Percentiles rank a stretch among this genome's conserved stretches.
These are phyloP conservation scores for Candida gigantensis DNA, from an alignment of 1,139 yeast species.

Conservation along the genomic window DNA sequence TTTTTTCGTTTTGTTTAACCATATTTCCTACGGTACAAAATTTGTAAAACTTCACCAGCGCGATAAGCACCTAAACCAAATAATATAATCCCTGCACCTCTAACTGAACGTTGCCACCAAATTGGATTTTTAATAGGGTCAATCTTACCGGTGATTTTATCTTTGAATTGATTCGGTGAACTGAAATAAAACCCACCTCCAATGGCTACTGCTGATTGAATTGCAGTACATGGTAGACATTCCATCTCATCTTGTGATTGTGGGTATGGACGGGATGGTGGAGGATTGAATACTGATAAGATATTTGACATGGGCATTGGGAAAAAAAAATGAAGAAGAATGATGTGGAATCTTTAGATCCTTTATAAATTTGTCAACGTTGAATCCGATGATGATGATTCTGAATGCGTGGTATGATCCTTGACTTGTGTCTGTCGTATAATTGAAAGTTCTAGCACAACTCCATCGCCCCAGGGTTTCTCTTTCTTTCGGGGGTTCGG, in stretches of 20 bases:
- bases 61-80: slow-evolving; percentile 42
- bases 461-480: too few relatives aligned
- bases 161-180: slow-evolving; percentile 33
- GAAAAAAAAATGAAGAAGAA: not conserved
- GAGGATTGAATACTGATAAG: slow-evolving; percentile 39
- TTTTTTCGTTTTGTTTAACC: slow-evolving; percentile 3
- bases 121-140: slow-evolving; percentile 39
- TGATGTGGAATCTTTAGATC: not conserved
- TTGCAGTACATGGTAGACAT: slow-evolving; percentile 43
- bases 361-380: too few relatives aligned
- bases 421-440: too few relatives aligned
- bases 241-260: slow-evolving; percentile 19
- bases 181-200: slow-evolving; percentile 40
- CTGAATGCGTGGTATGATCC: too few relatives aligned
- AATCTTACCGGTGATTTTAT: slow-evolving; percentile 29
- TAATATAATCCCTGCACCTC: slow-evolving; percentile 34
- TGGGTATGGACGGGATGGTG: slow-evolving; percentile 30
- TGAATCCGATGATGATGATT: too few relatives aligned
- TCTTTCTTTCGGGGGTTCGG: too few relatives aligned
- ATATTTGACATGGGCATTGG: slow-evolving; percentile 32
- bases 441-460: too few relatives aligned
- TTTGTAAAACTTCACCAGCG: slow-evolving; percentile 31
- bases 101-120: slow-evolving; percentile 44
- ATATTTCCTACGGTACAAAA: slow-evolving; percentile 15
- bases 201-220: slow-evolving; percentile 37